These are phyloP conservation scores for Lentinula sp. DNA, from an alignment of 768 basidiomycete species.

Conservation along the genomic window DNA sequence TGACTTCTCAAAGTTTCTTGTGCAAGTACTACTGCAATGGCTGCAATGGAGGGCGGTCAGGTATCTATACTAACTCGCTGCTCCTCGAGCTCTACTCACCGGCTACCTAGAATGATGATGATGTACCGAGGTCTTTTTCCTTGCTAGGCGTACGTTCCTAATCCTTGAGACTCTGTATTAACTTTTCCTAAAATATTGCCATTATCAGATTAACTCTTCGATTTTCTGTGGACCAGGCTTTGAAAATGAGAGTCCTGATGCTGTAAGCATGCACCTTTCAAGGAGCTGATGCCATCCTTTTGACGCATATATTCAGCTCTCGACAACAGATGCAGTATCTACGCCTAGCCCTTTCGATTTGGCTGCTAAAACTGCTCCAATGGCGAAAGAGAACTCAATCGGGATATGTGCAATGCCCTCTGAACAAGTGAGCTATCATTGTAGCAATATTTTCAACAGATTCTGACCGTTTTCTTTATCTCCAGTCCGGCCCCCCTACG, in stretches of 20 bases:
- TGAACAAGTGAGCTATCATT: not conserved
- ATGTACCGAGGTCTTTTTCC: not conserved
- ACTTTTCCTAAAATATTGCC: not conserved
- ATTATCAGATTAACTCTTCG: not conserved
- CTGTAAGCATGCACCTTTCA: not conserved
- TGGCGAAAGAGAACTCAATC: not conserved
- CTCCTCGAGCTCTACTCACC: not conserved
- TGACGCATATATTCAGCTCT: constrained; percentile 6
- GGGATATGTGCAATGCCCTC: not conserved
- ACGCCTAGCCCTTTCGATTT: not conserved
- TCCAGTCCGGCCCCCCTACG: not conserved
- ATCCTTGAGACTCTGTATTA: not conserved
- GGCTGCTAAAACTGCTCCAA: not conserved
- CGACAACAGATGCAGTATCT: not conserved
- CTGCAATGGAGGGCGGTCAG: not conserved
- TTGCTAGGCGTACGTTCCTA: not conserved
- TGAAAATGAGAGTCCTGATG: constrained; percentile 14
- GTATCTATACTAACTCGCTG: not conserved
- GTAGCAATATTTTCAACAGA: not conserved
- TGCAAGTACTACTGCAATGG: not conserved
- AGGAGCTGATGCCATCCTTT: too few species aligned
- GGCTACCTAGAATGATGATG: not conserved
- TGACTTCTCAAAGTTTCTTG: not conserved
- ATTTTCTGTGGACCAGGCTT: constrained; percentile 18
- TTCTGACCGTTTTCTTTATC: not conserved